A percentile compares a stretch with the other conserved stretches of the same genome.
These are phyloP conservation scores for Aspergillus baeticus DNA, from an alignment of 495 filamentous ascomycete species.

Conservation along the genomic window DNA sequence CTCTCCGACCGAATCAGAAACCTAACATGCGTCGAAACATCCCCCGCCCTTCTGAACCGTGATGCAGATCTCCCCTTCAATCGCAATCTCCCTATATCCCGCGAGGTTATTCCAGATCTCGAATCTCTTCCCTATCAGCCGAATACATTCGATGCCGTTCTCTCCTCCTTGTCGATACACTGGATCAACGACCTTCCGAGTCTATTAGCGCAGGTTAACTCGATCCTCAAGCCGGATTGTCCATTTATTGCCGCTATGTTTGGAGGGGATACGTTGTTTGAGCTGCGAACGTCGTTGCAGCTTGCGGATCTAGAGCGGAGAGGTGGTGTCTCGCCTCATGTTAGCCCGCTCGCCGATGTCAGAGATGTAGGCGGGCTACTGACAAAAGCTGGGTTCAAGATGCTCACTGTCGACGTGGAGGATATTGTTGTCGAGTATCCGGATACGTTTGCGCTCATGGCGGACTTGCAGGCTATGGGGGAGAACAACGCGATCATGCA, in stretches of 20 bases:
- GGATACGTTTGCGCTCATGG: constrained; percentile 87
- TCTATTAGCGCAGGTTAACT: constrained; percentile 75
- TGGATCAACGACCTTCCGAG: constrained; percentile 97
- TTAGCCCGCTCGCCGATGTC: constrained; percentile 89
- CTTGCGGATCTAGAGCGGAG: constrained; percentile 85
- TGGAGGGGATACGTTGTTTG: constrained; percentile 90
- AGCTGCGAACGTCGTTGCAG: constrained; percentile 91
- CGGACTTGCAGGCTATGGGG: constrained; percentile 91
- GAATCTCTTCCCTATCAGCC: constrained; percentile 75
- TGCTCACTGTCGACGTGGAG: constrained; percentile 96
- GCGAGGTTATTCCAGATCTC: constrained; percentile 64
- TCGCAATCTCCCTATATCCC: constrained; percentile 62
- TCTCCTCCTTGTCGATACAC: constrained; percentile 85
- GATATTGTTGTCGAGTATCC: constrained; percentile 96
- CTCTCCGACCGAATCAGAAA: constrained; percentile 66
- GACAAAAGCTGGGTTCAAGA: constrained; percentile 84
- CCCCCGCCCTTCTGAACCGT: constrained; percentile 73
- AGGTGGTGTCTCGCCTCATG: constrained; percentile 83
- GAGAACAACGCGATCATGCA: constrained; percentile 84
- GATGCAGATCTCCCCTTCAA: constrained; percentile 80
- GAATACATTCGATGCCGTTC: constrained; percentile 81
- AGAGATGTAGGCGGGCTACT: constrained; percentile 87
- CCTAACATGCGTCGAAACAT: constrained; percentile 80
- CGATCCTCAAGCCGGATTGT: constrained; percentile 80
- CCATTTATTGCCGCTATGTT: constrained; percentile 96